These are phyloP conservation scores for Lathyrus oleraceus DNA, from an alignment of 306 rosid species.

Conservation along the genomic window DNA sequence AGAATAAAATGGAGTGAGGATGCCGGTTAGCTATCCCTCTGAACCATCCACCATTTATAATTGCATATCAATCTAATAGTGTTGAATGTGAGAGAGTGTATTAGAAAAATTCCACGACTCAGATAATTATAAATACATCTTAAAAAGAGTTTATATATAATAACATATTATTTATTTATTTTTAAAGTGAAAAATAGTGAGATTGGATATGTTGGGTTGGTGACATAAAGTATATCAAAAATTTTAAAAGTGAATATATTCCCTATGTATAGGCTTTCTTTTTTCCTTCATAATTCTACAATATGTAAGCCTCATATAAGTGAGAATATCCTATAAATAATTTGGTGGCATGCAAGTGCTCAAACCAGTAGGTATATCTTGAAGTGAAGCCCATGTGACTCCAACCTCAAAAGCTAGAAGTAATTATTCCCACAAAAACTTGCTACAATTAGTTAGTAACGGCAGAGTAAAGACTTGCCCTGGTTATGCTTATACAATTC, in stretches of 20 bases:
- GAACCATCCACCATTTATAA: too few relatives aligned
- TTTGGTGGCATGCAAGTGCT: conserved; percentile 8
- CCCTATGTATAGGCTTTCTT: not conserved
- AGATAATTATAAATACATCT: too few relatives aligned
- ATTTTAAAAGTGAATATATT: not conserved
- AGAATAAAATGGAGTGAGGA: too few relatives aligned
- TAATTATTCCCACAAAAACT: not conserved
- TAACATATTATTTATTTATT: too few relatives aligned
- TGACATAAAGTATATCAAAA: not conserved
- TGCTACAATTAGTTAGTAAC: not conserved
- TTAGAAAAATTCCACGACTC: too few relatives aligned
- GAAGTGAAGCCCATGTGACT: not conserved
- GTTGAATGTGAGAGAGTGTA: too few relatives aligned
- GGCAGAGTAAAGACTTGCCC: not conserved
- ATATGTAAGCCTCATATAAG: not conserved
- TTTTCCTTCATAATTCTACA: not conserved
- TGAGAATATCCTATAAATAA: not conserved
- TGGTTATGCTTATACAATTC: not conserved
- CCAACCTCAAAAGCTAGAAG: not conserved
- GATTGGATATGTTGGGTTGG: not conserved
- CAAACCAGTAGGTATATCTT: conserved; percentile 8
- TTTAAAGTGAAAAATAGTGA: not conserved
- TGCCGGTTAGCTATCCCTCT: too few relatives aligned
- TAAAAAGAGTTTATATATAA: too few relatives aligned
- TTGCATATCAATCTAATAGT: too few relatives aligned